Base-by-base conservation (phyloP, 2,329 filamentous ascomycete species). In the Tolypocladium tundrense region DNA sequence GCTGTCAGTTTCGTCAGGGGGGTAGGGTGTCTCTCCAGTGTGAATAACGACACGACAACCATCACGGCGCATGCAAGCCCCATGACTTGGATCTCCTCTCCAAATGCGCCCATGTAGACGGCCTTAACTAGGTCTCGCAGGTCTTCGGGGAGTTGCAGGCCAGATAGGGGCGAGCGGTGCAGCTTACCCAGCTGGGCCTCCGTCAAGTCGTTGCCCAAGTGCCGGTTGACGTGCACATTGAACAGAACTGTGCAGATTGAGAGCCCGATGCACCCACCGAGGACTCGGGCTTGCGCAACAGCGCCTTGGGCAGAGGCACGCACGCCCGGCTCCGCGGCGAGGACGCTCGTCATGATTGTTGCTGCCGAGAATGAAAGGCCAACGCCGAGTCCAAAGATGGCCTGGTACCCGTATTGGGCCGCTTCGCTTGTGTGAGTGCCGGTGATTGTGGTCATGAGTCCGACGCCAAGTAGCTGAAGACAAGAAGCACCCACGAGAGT, bases 211-310 rank as follows among this genome's bases (percentile, higher is more conserved):
- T 62, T 61, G 14, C 68, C 64, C 13, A 82, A 68, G 41, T 72
- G 66, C 35, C 63, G 61, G 51, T 75, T 71, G 48, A 76, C 72
- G 56, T 73, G 72, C 39, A 68, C 63, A 64, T 83, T 82, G 67
- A 84, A 80, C 13, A 86, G 74, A 16, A 84, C 77, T n/a, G 80
- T 84, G 61, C 83, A 83, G 31, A 79, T 67, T 0, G 82, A 79
- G 50, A 86, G 73, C 1, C 83, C 84, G 35, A 86, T 73, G 42
- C 80, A 80, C 3, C 84, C 83, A 1, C 84, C 84, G 2, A 86
- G 70, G 0, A 86, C 79, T 16, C 84, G 77, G 1, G 80, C 77
- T 67, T 87, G 83, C 1, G 83, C 80, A 11, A 85, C 75, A 5
- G 82, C 78, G 0, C 83, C 84, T 62, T 86, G 82, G 0, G 81